These are phyloP conservation scores for Pisolithus thermaeus DNA, from an alignment of 1,284 basidiomycete genomes.

Conservation along the genomic window DNA sequence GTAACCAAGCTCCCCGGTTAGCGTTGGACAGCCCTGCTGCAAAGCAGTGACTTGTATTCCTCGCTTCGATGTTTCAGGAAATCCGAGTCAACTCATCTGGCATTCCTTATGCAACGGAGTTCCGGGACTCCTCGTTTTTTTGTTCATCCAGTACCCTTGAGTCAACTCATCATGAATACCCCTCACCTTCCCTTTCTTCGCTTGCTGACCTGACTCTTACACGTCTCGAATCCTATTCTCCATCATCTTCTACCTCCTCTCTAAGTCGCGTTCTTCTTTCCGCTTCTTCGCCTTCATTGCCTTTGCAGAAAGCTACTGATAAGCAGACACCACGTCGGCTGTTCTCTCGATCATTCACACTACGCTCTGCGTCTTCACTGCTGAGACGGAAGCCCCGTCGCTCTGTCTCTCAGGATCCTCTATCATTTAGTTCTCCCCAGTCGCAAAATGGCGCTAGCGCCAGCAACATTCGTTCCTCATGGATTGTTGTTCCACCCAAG, in stretches of 20 bases:
- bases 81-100: constrained; percentile 40
- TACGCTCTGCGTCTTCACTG: constrained; percentile 16
- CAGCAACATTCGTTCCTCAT: constrained; percentile 1
- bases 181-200: constrained; percentile 6
- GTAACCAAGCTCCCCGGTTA: too few relatives aligned
- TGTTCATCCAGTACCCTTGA: constrained; percentile 6
- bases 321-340: constrained; percentile 1
- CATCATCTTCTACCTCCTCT: constrained; percentile 21
- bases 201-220: constrained; percentile 1
- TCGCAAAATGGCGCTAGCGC: background rate
- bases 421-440: background rate
- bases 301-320: background rate
- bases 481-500: constrained; percentile 9
- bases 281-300: constrained; percentile 10
- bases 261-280: constrained; percentile 19
- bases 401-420: background rate
- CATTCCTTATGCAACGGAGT: constrained; percentile 34
- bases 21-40: background rate
- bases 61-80: constrained; percentile 25
- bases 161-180: background rate
- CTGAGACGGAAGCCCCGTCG: constrained; percentile 19
- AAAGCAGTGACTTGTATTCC: background rate
- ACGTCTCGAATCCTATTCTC: constrained; percentile 6
- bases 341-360: constrained; percentile 11
- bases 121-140: constrained; percentile 37